Base-by-base conservation (phyloP, 768 basidiomycete species). In the Termitomyces sp. region DNA sequence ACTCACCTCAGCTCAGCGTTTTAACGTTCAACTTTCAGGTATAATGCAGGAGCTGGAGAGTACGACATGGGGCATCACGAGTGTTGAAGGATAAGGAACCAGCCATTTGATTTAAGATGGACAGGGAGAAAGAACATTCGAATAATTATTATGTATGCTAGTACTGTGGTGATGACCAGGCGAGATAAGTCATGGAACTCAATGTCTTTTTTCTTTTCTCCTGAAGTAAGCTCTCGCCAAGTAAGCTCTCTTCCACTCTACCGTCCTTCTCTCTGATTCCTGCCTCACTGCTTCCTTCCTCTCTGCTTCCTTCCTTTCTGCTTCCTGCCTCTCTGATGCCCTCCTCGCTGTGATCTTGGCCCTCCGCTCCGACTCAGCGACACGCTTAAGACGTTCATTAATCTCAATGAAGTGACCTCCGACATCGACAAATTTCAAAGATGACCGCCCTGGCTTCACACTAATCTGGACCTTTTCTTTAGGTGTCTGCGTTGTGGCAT, bases 361-460 rank as follows among this genome's bases (percentile, higher is more conserved):
- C 59, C 83, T 75, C 45, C 84, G 77, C 60, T 78, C 76, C 0
- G 81, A 77, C 57, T 75, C 74, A 24, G 76, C 75, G 54, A 80
- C 75, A 44, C 87, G 76, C 59, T 76, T 75, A 51, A 76, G 62
- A 12, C 76, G 78, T 51, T 83, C 83, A 42, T 80, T 77, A 31
- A 79, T 69, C 45, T 89, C 78, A 55, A 91, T 66, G 67, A 88
- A 91, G 66, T 84, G 81, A 24, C 80, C 79, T 1, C 90, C 90
- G 4, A 92, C 82, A 65, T 93, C 90, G 18, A 88, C 72, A 63
- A 93, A 90, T 65, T 79, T 80, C 47, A 88, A 76, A 2, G 81
- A 65, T 9, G 86, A 78, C 41, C 84, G 82, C 16, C 81, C 81
- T 8, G 67, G 62, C 24, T 73, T 74, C 45, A 70, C 63, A 31